These are phyloP conservation scores for Oryza officinalis DNA, from an alignment of 176 grass and related monocot species.

Conservation along the genomic window DNA sequence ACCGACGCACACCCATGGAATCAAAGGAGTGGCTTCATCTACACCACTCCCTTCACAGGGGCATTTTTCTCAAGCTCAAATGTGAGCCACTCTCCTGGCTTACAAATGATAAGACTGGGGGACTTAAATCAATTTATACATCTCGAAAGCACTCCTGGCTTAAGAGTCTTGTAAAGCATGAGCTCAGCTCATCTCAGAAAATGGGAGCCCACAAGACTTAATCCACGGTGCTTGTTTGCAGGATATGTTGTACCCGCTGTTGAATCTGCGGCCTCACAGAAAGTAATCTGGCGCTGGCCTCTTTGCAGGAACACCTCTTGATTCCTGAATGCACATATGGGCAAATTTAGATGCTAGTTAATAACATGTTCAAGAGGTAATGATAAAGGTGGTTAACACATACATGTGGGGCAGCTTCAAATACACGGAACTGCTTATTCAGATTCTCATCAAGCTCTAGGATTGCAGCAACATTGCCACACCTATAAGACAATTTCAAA, in stretches of 20 bases:
- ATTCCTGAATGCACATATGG: constrained; percentile 54
- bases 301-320: constrained; percentile 94
- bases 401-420: constrained; percentile 98
- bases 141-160: constrained; percentile 44
- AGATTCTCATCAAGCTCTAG: constrained; percentile 97
- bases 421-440: constrained; percentile 84
- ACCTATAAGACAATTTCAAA: constrained; percentile 55
- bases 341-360: constrained; percentile 29
- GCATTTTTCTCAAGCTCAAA: constrained; percentile 51
- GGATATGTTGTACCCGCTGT: not conserved
- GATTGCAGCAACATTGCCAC: constrained; percentile 99
- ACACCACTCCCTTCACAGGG: constrained; percentile 25
- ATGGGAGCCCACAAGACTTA: not conserved
- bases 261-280: constrained; percentile 44
- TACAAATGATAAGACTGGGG: constrained; percentile 43
- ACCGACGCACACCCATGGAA: constrained; percentile 19
- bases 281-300: constrained; percentile 97
- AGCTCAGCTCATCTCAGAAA: constrained; percentile 37
- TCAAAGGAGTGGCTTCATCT: constrained; percentile 30
- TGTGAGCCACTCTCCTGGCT: constrained; percentile 38
- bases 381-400: constrained; percentile 30
- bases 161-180: not conserved
- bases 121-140: constrained; percentile 32
- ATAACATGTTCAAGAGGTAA: not conserved
- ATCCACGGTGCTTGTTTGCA: constrained; percentile 23